These are phyloP conservation scores for Rhizopus arrhizus DNA, from an alignment of 371 early-diverging fungal species.

Conservation along the genomic window DNA sequence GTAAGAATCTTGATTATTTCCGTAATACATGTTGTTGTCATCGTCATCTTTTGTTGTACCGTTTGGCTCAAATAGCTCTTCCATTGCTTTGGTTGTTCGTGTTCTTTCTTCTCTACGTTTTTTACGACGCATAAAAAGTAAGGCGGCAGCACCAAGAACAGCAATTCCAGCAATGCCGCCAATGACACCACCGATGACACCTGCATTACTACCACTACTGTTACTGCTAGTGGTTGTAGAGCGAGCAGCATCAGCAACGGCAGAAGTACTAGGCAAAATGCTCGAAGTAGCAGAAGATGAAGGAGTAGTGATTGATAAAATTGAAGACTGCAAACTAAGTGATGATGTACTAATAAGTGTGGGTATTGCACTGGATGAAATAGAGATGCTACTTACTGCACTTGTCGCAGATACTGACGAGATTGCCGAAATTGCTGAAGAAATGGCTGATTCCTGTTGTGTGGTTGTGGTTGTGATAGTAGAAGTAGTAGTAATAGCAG, in stretches of 20 bases:
- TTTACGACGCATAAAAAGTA: conserved; percentile 24
- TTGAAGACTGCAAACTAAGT: background rate
- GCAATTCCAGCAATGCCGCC: conserved; percentile 25
- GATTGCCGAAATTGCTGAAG: background rate
- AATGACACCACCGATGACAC: conserved; percentile 29
- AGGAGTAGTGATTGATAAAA: background rate
- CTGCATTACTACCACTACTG: conserved; percentile 7
- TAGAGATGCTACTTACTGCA: background rate
- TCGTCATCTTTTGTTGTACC: conserved; percentile 3
- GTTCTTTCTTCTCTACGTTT: conserved; percentile 15
- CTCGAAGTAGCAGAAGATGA: conserved; percentile 4
- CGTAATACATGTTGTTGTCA: conserved; percentile 5
- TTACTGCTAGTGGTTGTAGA: background rate
- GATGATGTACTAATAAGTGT: background rate
- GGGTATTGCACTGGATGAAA: background rate
- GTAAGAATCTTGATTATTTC: background rate
- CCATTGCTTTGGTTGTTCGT: conserved; percentile 27
- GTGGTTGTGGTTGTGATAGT: background rate
- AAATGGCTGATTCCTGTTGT: too few species aligned
- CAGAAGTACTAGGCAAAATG: background rate
- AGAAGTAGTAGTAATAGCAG: background rate
- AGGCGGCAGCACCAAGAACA: conserved; percentile 19
- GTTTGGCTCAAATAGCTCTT: conserved; percentile 27
- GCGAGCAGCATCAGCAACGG: conserved; percentile 3
- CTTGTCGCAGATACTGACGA: background rate